Base-by-base conservation (phyloP, 306 rosid genomes). In the Alnus glutinosa region DNA sequence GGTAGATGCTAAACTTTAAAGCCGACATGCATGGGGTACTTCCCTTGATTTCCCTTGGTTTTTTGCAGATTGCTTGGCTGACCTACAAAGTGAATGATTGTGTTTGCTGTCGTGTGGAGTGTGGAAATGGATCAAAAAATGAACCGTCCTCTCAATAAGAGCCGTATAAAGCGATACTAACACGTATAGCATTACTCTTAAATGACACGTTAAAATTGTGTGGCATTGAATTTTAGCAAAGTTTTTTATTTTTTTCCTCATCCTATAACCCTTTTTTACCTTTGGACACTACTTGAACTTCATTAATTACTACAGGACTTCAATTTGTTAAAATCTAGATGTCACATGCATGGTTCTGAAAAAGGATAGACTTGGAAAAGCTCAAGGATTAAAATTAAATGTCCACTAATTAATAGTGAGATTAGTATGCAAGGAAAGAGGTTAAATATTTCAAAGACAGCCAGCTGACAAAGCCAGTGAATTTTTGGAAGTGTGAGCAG, bases 381-480 rank as follows among this genome's bases (percentile, higher is more conserved):
- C 44, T 9, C 76, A 54, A 32, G 14, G 70, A 50, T 48, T 10
- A 69, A 23, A 54, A 37, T 66, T 73, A 23, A 54, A 37, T 66
- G 69, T 55, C 55, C 67, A 19, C 42, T 32, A 48, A 5, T 61
- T 32, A 48, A 5, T 61, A 71, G 9, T n/a, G 58, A 50, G 69
- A 85, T 63, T 34, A 50, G 15, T 23, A 39, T 11, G 72, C 78
- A 75, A 51, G 73, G n/a, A 64, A 77, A 78, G 44, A 76, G 34
- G 78, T 55, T 19, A 78, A 77, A 86, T 23, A 23, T 23, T 55
- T 18, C 76, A 77, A 85, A 67, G 89, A 86, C 89, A 87, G 84
- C 46, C 71, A 91, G 84, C 90, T 89, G 98, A 93, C 92, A 89
- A 93, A 91, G 86, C 84, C 95, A 90, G 97, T 94, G 97, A 92